Conservation (phyloP, 1,284 basidiomycete genomes). For the Malassezia caprae region DNA sequence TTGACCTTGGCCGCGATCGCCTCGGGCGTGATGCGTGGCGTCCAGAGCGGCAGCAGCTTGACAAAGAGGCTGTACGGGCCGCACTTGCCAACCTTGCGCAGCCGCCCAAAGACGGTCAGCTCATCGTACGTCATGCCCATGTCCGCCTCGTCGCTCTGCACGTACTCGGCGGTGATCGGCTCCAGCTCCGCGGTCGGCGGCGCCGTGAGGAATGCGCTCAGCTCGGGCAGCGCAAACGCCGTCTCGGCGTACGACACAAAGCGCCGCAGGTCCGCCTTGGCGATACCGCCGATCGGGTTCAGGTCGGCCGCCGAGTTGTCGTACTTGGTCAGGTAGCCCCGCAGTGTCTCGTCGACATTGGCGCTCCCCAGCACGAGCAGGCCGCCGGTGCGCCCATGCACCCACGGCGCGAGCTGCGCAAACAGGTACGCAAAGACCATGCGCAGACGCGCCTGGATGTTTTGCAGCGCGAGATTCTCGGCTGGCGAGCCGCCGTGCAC, state of each 20-base stretch:
- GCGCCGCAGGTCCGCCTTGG: constrained; percentile 90
- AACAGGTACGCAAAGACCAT: constrained; percentile 98
- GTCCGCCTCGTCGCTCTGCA: constrained; percentile 92
- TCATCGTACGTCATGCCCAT: constrained; percentile 96
- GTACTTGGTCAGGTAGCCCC: constrained; percentile 96
- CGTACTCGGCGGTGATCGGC: constrained; percentile 82
- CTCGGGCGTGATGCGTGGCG: constrained; percentile 45
- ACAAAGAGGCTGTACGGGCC: constrained; percentile 95
- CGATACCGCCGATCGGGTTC: constrained; percentile 95
- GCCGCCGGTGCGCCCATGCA: constrained; percentile 70
- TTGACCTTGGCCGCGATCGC: constrained; percentile 96
- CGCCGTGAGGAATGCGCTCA: constrained; percentile 72
- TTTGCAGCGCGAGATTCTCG: constrained; percentile 93
- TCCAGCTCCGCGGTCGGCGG: constrained; percentile 92
- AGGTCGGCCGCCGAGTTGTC: constrained; percentile 73
- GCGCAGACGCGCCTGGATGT: constrained; percentile 86
- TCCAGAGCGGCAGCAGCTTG: constrained; percentile 88
- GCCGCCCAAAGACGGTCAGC: constrained; percentile 77
- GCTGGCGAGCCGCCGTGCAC: constrained; percentile 75
- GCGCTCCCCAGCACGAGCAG: constrained; percentile 89
- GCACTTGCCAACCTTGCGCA: constrained; percentile 91
- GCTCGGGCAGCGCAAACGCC: constrained; percentile 72
- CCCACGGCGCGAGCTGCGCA: constrained; percentile 90
- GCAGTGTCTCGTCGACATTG: constrained; percentile 84
- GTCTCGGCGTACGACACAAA: constrained; percentile 78